Percentiles rank a stretch among this genome's conserved stretches.
phyloP scores from a whole-genome alignment of 2,329 filamentous ascomycete species.

The Herpotrichia juniperi region DNA sequence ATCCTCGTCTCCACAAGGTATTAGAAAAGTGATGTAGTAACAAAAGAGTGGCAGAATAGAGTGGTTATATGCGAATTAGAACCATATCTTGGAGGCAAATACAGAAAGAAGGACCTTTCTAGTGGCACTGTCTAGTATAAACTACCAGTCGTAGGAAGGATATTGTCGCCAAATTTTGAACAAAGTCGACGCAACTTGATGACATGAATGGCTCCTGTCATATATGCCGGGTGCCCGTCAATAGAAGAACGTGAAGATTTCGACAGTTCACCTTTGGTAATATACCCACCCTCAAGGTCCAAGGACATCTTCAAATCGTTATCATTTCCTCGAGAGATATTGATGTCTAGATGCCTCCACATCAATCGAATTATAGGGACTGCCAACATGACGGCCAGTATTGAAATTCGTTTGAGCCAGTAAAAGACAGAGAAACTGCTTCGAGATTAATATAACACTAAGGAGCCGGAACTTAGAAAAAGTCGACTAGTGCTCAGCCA shows the following conservation, averaged over 20 bases:
- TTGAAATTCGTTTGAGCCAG: no score
- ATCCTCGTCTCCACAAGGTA: background rate
- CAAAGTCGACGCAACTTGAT: constrained; percentile 30
- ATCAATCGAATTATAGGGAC: constrained; percentile 30
- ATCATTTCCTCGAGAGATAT: background rate
- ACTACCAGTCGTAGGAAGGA: constrained; percentile 18
- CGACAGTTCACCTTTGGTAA: constrained; percentile 5
- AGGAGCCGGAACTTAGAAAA: no score
- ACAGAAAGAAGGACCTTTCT: constrained; percentile 28
- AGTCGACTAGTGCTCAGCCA: no score
- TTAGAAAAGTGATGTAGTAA: constrained; percentile 12
- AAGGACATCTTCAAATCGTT: constrained; percentile 17
- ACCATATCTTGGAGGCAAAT: constrained; percentile 48
- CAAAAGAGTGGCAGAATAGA: constrained; percentile 49
- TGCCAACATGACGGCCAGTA: constrained; percentile 35
- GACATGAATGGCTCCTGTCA: constrained; percentile 31
- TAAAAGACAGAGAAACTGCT: no score
- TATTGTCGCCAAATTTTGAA: constrained; percentile 23
- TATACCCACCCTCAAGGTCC: constrained; percentile 14
- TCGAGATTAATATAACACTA: no score
- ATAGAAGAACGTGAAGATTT: constrained; percentile 10
- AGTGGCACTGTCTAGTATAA: background rate
- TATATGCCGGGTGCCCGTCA: constrained; percentile 19
- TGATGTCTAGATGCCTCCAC: constrained; percentile 12
- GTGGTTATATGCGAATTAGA: constrained; percentile 47